phyloP scores from a whole-genome alignment of 1,284 basidiomycete species.

The Ceratorhiza oryzae-sativae region DNA sequence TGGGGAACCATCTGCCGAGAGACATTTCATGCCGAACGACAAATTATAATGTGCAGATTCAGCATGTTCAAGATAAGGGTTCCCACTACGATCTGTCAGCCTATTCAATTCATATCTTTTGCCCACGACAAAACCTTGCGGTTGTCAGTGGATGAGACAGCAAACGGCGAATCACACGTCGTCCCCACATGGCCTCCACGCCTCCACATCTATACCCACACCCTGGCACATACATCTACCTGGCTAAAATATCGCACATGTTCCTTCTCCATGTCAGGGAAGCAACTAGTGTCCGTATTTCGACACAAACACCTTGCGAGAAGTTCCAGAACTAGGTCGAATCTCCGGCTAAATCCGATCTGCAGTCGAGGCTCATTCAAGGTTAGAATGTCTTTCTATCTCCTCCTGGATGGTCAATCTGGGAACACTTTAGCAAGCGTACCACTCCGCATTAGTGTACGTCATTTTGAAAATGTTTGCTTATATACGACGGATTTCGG shows the following conservation, averaged over 20 bases:
- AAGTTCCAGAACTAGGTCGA: background rate
- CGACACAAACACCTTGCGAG: background rate
- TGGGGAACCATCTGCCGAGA: too few relatives aligned
- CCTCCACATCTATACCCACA: background rate
- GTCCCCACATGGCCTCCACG: background rate
- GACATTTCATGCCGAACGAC: background rate
- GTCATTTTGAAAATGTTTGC: background rate
- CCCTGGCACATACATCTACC: background rate
- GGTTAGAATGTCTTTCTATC: background rate
- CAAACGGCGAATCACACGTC: background rate
- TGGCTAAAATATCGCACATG: background rate
- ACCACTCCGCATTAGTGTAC: too few relatives aligned
- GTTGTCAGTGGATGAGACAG: background rate
- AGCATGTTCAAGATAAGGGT: background rate
- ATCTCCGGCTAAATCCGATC: background rate
- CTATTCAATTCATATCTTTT: background rate
- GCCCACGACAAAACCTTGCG: background rate
- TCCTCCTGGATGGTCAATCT: background rate
- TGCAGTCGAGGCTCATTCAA: background rate
- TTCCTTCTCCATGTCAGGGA: background rate
- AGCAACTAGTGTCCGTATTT: background rate
- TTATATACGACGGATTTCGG: background rate
- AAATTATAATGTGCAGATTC: background rate
- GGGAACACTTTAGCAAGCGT: too few relatives aligned
- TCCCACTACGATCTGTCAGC: background rate